Percentiles rank a stretch among this genome's conserved stretches.
Conservation (phyloP, 306 rosid species). For the Malus asiatica region DNA sequence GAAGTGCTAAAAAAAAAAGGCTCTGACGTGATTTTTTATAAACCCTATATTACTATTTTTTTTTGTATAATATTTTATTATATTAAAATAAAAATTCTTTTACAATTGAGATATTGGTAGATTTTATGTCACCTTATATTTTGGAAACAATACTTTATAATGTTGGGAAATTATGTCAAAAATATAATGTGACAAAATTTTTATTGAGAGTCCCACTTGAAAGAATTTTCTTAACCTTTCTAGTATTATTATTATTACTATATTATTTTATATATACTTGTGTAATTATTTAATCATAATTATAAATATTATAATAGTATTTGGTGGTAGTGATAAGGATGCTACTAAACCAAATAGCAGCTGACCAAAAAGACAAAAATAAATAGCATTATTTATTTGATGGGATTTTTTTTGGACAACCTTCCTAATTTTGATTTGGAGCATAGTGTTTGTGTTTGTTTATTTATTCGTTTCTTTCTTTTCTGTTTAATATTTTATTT, state of each 20-base stretch:
- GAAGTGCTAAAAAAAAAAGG: too few species aligned
- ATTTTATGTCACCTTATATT: rapidly evolving
- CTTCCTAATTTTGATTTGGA: conserved; percentile 8
- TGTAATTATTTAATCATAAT: neutral
- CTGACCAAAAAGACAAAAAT: neutral
- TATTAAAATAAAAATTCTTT: too few species aligned
- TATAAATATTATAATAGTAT: neutral
- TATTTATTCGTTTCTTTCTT: neutral
- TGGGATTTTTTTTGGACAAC: neutral
- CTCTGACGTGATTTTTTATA: too few species aligned
- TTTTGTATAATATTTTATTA: too few species aligned
- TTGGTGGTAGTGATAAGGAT: conserved; percentile 3
- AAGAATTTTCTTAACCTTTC: too few species aligned
- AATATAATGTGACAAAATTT: too few species aligned
- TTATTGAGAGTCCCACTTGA: rapidly evolving
- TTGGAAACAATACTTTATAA: too few species aligned
- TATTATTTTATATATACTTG: neutral
- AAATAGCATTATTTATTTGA: neutral
- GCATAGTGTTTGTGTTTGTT: neutral
- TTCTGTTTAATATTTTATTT: too few species aligned
- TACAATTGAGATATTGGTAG: too few species aligned
- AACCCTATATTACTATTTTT: too few species aligned
- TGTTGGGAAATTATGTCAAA: too few species aligned
- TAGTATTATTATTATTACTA: neutral
- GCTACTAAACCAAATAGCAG: neutral